Conservation (phyloP, 1,139 yeast species). For the Pichia sp. region DNA sequence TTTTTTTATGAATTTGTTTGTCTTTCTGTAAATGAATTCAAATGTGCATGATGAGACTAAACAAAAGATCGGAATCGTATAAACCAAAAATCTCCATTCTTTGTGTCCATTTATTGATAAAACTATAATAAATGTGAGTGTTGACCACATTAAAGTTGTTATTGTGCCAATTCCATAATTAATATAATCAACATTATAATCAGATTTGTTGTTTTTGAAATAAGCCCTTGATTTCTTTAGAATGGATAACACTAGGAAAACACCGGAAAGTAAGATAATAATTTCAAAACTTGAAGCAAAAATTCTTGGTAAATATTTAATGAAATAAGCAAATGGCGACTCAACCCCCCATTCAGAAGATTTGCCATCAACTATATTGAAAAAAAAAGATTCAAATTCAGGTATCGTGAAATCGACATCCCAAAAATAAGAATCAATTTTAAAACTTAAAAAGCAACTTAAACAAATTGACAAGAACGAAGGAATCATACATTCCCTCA, state of each 20-base stretch:
- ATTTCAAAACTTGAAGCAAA: slow-evolving; percentile 18
- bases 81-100: slow-evolving; percentile 88
- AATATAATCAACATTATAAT: slow-evolving; percentile 34
- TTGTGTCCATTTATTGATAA: slow-evolving; percentile 87
- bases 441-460: slow-evolving; percentile 32
- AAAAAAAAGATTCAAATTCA: slow-evolving; percentile 64
- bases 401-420: slow-evolving; percentile 42
- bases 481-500: slow-evolving; percentile 35
- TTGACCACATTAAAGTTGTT: slow-evolving; percentile 38
- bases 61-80: slow-evolving; percentile 63
- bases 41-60: slow-evolving; percentile 62
- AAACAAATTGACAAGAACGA: slow-evolving; percentile 26
- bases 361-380: slow-evolving; percentile 68
- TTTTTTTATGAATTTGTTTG: background rate
- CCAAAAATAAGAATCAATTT: slow-evolving; percentile 80
- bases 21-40: slow-evolving; percentile 22
- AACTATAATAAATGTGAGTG: slow-evolving; percentile 46
- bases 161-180: slow-evolving; percentile 32
- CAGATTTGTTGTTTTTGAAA: slow-evolving; percentile 27
- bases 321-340: slow-evolving; percentile 64
- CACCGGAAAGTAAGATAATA: slow-evolving; percentile 41
- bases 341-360: slow-evolving; percentile 80
- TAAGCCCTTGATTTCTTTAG: background rate
- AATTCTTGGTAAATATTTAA: slow-evolving; percentile 47
- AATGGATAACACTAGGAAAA: slow-evolving; percentile 35